Conservation (phyloP, 345 rosid genomes). For the Pistacia vera region DNA sequence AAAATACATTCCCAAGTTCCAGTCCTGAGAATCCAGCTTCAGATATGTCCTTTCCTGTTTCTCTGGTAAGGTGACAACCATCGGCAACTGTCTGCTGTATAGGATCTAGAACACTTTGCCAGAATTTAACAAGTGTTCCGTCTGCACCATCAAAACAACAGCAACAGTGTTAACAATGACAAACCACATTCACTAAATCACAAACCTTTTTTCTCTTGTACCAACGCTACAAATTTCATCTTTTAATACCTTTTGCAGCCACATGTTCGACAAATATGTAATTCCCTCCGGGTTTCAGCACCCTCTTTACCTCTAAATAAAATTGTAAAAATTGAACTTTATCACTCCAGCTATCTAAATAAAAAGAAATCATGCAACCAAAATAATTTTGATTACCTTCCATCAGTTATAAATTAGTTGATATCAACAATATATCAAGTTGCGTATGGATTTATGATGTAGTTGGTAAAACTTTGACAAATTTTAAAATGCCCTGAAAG, state of each 20-base stretch:
- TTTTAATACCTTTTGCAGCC: conserved; percentile 69
- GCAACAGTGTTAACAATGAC: background rate
- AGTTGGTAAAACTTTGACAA: background rate
- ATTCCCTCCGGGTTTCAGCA: conserved; percentile 77
- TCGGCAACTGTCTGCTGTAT: conserved; percentile 67
- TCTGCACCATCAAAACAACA: conserved; percentile 39
- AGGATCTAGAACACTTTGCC: conserved; percentile 66
- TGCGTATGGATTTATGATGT: background rate
- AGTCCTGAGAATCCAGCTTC: conserved; percentile 61
- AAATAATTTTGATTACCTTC: background rate
- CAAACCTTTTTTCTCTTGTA: background rate
- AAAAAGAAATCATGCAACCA: background rate
- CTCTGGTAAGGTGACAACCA: conserved; percentile 80
- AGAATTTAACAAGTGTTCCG: conserved; percentile 62
- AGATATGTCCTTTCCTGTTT: conserved; percentile 57
- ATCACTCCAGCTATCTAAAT: background rate
- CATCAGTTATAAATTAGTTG: background rate
- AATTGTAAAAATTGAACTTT: background rate
- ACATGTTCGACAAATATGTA: conserved; percentile 87
- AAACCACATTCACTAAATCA: background rate
- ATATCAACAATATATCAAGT: background rate
- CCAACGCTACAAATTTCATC: background rate
- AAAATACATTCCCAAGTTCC: conserved; percentile 42
- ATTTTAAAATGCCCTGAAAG: background rate
- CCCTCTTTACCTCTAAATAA: conserved; percentile 69